Evolutionary conservation across 305 asterid species (phyloP).

Genomic region (Fraxinus velutina): DNA sequence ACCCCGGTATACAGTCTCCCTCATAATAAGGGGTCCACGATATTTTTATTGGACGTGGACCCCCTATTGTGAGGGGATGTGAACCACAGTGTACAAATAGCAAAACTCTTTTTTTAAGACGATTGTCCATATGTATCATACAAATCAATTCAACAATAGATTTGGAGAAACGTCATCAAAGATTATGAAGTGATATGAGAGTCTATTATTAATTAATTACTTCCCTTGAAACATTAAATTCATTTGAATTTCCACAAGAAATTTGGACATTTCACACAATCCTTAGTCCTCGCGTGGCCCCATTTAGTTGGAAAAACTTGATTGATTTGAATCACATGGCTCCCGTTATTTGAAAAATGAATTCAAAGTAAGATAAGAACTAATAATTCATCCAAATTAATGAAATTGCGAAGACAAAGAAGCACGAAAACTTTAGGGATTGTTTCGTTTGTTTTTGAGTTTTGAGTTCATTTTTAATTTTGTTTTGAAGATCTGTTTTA

Average conservation of each 20-base stretch:
- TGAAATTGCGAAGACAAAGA: neutral
- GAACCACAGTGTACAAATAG: too few species aligned
- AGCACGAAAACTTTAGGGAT: neutral
- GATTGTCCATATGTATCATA: neutral
- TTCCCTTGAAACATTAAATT: neutral
- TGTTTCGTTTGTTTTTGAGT: too few species aligned
- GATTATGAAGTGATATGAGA: neutral
- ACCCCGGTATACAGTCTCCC: too few species aligned
- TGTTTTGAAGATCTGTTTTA: too few species aligned
- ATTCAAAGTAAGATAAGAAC: neutral
- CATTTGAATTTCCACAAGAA: neutral
- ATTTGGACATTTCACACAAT: neutral
- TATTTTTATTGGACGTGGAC: too few species aligned
- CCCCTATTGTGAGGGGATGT: too few species aligned
- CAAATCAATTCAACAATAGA: neutral
- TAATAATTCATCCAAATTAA: neutral
- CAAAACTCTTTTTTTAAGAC: too few species aligned
- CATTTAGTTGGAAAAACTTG: neutral
- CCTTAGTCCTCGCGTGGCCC: neutral
- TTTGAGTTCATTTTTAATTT: too few species aligned
- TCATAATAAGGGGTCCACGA: too few species aligned
- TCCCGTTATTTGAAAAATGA: neutral
- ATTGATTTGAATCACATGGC: neutral
- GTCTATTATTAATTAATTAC: neutral
- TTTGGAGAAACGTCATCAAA: neutral